phyloP scores from a whole-genome alignment of 192 early-diverging fungal species.

The Mortierella antarctica region DNA sequence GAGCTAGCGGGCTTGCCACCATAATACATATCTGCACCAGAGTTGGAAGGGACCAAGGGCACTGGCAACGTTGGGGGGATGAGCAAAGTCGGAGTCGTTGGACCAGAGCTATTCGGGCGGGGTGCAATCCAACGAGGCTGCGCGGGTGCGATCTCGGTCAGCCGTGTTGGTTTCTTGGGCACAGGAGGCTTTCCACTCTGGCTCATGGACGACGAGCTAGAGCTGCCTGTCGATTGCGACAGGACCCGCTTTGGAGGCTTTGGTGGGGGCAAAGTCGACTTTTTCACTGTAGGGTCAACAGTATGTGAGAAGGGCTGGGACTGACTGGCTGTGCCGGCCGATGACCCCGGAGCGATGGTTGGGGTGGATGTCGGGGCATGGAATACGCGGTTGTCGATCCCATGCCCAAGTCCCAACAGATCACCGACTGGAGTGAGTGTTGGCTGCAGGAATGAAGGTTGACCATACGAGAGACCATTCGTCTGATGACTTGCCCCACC shows the following conservation, averaged over 20 bases:
- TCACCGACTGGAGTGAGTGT: slow-evolving; percentile 35
- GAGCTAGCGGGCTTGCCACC: slow-evolving; percentile 7
- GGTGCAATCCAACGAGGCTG: slow-evolving; percentile 45
- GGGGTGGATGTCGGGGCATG: not conserved
- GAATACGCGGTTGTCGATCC: slow-evolving; percentile 6
- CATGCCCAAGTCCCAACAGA: slow-evolving; percentile 28
- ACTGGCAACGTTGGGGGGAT: slow-evolving; percentile 4
- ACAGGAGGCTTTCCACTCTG: slow-evolving; percentile 44
- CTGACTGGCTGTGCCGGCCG: no score
- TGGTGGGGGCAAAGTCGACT: slow-evolving; percentile 19
- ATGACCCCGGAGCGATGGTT: not conserved
- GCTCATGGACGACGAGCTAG: slow-evolving; percentile 39
- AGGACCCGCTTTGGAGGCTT: slow-evolving; percentile 48
- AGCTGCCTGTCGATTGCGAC: slow-evolving; percentile 48
- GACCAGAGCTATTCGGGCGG: slow-evolving; percentile 11
- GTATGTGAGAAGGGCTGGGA: not conserved
- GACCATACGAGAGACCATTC: slow-evolving; percentile 16
- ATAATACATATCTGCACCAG: slow-evolving; percentile 15
- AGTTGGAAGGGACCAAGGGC: slow-evolving; percentile 6
- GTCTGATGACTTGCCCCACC: slow-evolving; percentile 22
- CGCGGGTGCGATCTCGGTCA: slow-evolving; percentile 13
- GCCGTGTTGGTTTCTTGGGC: slow-evolving; percentile 36
- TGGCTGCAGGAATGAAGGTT: slow-evolving; percentile 32
- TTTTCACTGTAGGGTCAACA: slow-evolving; percentile 7
- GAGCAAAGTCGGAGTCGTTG: not conserved